Base-by-base conservation (phyloP, 306 rosid species). In the Quillaja saponaria region DNA sequence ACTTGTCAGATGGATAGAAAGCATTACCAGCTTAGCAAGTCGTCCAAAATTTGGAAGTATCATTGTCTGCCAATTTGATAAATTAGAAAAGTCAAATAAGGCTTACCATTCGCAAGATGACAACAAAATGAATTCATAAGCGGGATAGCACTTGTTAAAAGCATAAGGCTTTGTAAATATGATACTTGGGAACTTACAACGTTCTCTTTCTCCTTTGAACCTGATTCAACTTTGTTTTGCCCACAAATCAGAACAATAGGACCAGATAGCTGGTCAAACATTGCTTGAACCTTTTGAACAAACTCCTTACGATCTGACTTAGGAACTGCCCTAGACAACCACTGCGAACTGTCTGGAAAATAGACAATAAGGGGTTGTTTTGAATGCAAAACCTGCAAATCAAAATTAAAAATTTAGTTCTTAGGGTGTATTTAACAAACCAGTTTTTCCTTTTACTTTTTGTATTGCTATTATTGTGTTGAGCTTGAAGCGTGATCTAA, bases 191-290 rank as follows among this genome's bases (percentile, higher is more conserved):
- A 54, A 57, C 96, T 86, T 92, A 92, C 99, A 63, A 86, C 80
- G 81, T 92, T 82, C 63, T 80, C 95, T 76, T 72, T 89, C 82
- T 83, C 99, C 81, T 82, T 92, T 57, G 99, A 76, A 46, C 88
- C 99, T 5, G 95, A 81, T 63, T 84, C 95, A 82, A 72, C 69
- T 83, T 81, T 92, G 82, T 84, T 88, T 81, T 92, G 94, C 71
- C 99, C 99, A 51, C 96, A 92, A 70, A 92, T 89, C 78, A 92
- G 72, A 74, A 92, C 87, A 75, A 86, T 58, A 11, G 99, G 96
- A 61, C 95, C 94, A 41, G 95, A 81, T 71, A 92, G 76, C 67
- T 34, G 68, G 55, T 89, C 85, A 76, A 92, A 92, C 69, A 87
- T 76, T 69, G 86, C 95, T 73, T 92, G 84, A 53, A 92, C 90